These are phyloP conservation scores for Quercus phellos DNA, from an alignment of 331 rosid species.

Conservation along the genomic window DNA sequence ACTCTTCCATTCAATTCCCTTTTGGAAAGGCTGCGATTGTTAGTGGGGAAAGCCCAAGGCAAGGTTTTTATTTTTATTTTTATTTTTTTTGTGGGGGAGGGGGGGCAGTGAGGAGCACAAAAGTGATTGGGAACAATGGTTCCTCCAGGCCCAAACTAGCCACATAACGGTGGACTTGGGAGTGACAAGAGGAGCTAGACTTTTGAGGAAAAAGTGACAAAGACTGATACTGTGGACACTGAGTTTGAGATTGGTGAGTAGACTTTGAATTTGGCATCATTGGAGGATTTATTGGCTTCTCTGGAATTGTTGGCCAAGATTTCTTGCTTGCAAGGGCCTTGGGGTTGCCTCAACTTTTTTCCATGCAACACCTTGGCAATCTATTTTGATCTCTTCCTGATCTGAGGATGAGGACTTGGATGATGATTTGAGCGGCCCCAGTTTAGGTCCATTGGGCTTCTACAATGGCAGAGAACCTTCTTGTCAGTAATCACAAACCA, in stretches of 20 bases:
- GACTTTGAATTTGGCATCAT: constrained; percentile 63
- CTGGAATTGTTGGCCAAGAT: constrained; percentile 36
- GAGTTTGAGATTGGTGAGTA: constrained; percentile 81
- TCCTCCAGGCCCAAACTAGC: constrained; percentile 20
- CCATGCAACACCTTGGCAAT: constrained; percentile 86
- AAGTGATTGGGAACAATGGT: too few species aligned
- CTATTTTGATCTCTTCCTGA: constrained; percentile 90
- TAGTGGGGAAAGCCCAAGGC: too few species aligned
- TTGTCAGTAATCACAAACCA: constrained; percentile 18
- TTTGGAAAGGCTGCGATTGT: too few species aligned
- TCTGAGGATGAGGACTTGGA: constrained; percentile 47
- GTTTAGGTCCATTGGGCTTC: constrained; percentile 73
- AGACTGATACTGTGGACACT: constrained; percentile 23
- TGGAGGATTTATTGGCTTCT: constrained; percentile 47
- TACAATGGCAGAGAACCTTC: constrained; percentile 29
- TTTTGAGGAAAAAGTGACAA: constrained; percentile 46
- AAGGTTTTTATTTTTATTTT: too few species aligned
- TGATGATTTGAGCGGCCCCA: constrained; percentile 59
- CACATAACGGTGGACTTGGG: constrained; percentile 47
- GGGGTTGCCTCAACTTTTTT: constrained; percentile 95
- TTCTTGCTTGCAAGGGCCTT: constrained; percentile 72
- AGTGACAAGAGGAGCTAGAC: constrained; percentile 47
- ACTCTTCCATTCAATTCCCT: too few species aligned
- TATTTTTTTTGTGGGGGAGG: too few species aligned
- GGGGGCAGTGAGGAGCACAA: too few species aligned